Base-by-base conservation (phyloP, 345 rosid species). In the Noccaea caerulescens region DNA sequence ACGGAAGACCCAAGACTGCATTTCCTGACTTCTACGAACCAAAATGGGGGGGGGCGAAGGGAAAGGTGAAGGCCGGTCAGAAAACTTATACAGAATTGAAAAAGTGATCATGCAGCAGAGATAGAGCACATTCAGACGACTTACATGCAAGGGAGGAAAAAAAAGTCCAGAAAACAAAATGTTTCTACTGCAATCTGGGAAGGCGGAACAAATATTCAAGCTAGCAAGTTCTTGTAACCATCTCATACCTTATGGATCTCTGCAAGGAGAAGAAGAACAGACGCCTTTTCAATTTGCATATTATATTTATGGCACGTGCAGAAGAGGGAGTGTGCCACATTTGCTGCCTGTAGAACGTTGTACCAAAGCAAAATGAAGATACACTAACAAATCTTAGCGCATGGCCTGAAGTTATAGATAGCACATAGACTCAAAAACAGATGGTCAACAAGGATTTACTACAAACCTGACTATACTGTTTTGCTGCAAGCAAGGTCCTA, bases 401-500 rank as follows among this genome's bases (percentile, higher is more conserved):
- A 51, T 63, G 20, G 58, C 52, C 67, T 59, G 36, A 10, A 10
- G 42, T 20, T 44, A 45, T 3, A 58, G 30, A 69, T 71, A 41
- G 9, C 14, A 43, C 10, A 18, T 50, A 20, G 38, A 12, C 14
- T 46, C 42, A 10, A 42, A 8, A 32, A 51, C 55, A 68, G 44
- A 61, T 52, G 33, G 54, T 59, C 53, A 66, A 46, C 44, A 60
- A 65, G 33, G 64, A 45, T 44, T 18, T 60, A 14, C 7, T 25
- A 60, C 57, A 60, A 83, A 92, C 99, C 99, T 91, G 87, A 58
- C 88, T 80, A 81, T 83, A 91, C 82, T 94, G 95, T 53, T 94
- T 88, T 45, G 95, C 97, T 51, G 98, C 96, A 74, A 94, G 96
- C 81, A 94, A 85, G 12, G 96, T 94, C 39, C 97, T 88, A 71